Evolutionary conservation across 2,329 filamentous ascomycete genomes (phyloP).

Genomic region (Calonectria honghensis): DNA sequence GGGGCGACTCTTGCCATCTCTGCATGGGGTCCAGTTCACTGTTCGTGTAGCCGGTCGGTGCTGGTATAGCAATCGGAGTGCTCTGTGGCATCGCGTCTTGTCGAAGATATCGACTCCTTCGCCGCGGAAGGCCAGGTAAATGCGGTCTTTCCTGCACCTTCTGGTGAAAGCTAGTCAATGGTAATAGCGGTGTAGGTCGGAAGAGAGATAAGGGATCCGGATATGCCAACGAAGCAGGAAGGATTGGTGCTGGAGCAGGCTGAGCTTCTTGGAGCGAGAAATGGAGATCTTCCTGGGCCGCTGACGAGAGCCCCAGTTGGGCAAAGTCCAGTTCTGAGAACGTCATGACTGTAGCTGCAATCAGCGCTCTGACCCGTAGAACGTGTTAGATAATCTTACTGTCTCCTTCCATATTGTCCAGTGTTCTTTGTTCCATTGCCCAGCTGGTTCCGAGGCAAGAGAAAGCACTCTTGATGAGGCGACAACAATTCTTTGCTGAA

Average conservation of each 20-base stretch:
- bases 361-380: neutral
- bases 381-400: neutral
- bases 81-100: neutral
- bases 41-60: neutral
- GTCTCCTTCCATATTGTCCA: constrained; percentile 1
- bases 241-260: neutral
- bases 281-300: neutral
- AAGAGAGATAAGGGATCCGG: neutral
- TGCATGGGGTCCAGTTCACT: constrained; percentile 46
- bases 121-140: neutral
- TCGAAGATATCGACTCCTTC: neutral
- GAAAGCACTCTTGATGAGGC: neutral
- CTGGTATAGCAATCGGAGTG: constrained; percentile 2
- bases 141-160: neutral
- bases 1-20: constrained; percentile 52
- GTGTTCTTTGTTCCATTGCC: neutral
- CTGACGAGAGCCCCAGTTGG: neutral
- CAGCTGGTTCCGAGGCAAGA: neutral
- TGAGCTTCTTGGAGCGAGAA: neutral
- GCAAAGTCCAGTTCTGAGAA: constrained; percentile 9
- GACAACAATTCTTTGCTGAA: neutral
- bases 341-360: neutral
- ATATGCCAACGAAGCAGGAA: neutral
- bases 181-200: neutral
- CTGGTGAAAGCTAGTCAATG: too few species aligned